Evolutionary conservation across 2,329 filamentous ascomycete species (phyloP), one percentile per base, ranked within the genome.

Genomic region (Ceratocystis destructans): DNA sequence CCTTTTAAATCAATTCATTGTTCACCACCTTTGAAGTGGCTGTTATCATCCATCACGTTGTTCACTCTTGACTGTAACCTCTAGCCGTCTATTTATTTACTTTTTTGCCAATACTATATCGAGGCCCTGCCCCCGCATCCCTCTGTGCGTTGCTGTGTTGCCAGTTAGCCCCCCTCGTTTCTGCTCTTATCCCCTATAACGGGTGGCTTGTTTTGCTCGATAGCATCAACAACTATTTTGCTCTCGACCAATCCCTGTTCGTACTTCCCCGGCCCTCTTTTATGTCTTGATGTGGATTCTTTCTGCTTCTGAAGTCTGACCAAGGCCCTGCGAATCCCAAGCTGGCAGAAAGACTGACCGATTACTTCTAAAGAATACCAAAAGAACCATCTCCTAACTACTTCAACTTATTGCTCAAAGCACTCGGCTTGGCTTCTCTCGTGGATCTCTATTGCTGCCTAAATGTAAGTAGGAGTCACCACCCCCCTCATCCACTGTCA

Each of bases 181-280:
- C 22, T 53, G 7, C 48, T 6, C 25, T 37, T 5, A 5, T 12
- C 31, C 31, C 55, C 55, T 59, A 59, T 31, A 31, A 59, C 28
- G 2, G 28, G 22, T n/a, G 25, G 17, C 7, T 12, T 12, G n/a
- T 59, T n/a, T 28, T 37, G 28, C 17, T 20, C 3, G 17, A 28
- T 59, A 31, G 55, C 7, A 59, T 59, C 55, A 59, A 37, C 55
- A 59, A 31, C 53, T 31, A 37, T 25, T 55, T 15, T 57, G 53
- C n/a, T 31, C 17, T 59, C 31, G 3, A 37, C 31, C 5, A 59
- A 59, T 59, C 55, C 55, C 55, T 59, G 55, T n/a, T 3, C 17
- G 28, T 37, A 28, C 31, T 59, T 59, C 55, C 55, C 55, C 8
- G 22, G 55, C 55, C 31, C 33, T 59, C 55, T 59, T 59, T 59